Evolutionary conservation across 805 yeast genomes (phyloP).

Genomic region (Blastobotrys attinorum): DNA sequence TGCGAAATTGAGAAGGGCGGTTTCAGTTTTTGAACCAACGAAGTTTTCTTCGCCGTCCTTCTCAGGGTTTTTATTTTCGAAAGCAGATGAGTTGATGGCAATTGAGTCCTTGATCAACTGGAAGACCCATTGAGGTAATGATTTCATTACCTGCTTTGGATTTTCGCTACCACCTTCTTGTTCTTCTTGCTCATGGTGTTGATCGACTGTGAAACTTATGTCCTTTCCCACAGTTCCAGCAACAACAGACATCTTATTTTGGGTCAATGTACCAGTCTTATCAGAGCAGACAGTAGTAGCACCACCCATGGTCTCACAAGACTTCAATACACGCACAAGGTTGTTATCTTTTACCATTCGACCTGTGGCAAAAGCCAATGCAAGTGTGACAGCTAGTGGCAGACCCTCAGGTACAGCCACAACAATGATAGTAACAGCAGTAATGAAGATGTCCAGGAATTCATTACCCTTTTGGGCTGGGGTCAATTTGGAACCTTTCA

Average conservation of each 20-base stretch:
- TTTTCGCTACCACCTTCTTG: neutral
- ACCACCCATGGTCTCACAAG: constrained; percentile 98
- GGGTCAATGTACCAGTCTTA: constrained; percentile 95
- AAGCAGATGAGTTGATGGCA: constrained; percentile 79
- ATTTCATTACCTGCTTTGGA: constrained; percentile 3
- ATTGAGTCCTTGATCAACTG: constrained; percentile 47
- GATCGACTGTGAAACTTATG: constrained; percentile 7
- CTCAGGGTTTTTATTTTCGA: constrained; percentile 48
- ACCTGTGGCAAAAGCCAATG: constrained; percentile 95
- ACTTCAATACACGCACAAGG: constrained; percentile 83
- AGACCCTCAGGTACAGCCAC: constrained; percentile 99
- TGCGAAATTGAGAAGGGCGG: constrained; percentile 72
- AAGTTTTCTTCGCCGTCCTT: constrained; percentile 45
- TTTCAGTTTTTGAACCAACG: constrained; percentile 91
- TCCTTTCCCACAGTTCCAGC: constrained; percentile 56
- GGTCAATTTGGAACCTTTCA: constrained; percentile 42
- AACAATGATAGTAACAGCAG: constrained; percentile 86
- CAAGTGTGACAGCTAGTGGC: constrained; percentile 94
- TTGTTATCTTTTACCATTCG: constrained; percentile 97
- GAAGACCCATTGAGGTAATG: constrained; percentile 9
- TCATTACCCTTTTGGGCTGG: constrained; percentile 75
- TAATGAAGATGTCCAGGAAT: constrained; percentile 78
- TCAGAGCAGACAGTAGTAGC: constrained; percentile 97
- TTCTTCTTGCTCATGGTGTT: constrained; percentile 14
- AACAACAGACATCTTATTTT: constrained; percentile 87